phyloP scores from a whole-genome alignment of 1,139 yeast genomes.

The Saccharomyces hybrid region DNA sequence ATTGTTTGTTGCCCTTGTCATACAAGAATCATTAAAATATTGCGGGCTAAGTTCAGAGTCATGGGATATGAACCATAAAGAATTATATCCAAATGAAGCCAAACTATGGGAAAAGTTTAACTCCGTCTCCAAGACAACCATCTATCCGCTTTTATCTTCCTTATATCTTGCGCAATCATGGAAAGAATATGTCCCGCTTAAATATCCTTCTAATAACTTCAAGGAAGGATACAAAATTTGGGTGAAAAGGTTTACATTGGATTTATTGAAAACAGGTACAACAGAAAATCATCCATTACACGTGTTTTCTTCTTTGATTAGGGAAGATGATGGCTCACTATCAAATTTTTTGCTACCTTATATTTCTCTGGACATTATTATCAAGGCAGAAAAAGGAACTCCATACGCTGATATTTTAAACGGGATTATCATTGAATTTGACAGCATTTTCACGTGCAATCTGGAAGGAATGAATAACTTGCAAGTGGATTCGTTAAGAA shows the following conservation, averaged over 20 bases:
- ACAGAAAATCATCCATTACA: constrained; percentile 49
- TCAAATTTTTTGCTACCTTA: constrained; percentile 76
- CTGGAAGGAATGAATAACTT: constrained; percentile 44
- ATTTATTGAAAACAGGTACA: constrained; percentile 44
- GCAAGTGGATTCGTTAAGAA: constrained; percentile 49
- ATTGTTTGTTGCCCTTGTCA: constrained; percentile 75
- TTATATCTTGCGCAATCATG: constrained; percentile 52
- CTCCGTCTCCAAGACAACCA: constrained; percentile 63
- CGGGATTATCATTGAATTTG: constrained; percentile 51
- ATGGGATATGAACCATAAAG: constrained; percentile 32
- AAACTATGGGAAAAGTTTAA: constrained; percentile 57
- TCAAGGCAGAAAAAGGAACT: constrained; percentile 34
- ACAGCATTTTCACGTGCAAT: constrained; percentile 46
- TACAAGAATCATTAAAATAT: constrained; percentile 75
- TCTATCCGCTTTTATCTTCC: constrained; percentile 70
- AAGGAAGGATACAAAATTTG: constrained; percentile 48
- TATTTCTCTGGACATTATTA: constrained; percentile 59
- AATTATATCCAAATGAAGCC: constrained; percentile 32
- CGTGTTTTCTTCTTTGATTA: constrained; percentile 59
- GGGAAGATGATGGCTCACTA: constrained; percentile 63
- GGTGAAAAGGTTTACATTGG: constrained; percentile 64
- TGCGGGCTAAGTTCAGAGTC: constrained; percentile 45
- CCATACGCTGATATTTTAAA: constrained; percentile 40
- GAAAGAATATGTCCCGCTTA: constrained; percentile 35
- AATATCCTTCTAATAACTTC: constrained; percentile 46